Evolutionary conservation across 2,329 filamentous ascomycete genomes (phyloP).

Genomic region (Geosmithia flava): DNA sequence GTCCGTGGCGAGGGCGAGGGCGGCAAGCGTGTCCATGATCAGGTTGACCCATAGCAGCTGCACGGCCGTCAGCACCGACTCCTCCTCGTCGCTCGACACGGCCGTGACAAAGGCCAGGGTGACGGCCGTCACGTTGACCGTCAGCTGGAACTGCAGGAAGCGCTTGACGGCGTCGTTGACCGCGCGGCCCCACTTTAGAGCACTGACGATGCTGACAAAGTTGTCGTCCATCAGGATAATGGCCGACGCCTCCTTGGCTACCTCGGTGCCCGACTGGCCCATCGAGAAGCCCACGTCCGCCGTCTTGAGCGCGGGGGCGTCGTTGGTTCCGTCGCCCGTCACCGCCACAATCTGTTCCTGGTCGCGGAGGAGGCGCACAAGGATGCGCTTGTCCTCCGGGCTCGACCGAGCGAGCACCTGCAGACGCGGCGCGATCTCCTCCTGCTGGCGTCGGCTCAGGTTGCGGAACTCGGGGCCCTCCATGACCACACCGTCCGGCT

Average conservation of each 20-base stretch:
- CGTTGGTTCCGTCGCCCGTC: conserved; percentile 75
- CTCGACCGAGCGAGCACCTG: conserved; percentile 64
- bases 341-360: conserved; percentile 69
- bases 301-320: conserved; percentile 68
- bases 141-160: conserved; percentile 67
- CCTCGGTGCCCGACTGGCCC: conserved; percentile 73
- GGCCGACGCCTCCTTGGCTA: conserved; percentile 73
- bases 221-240: conserved; percentile 86
- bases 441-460: conserved; percentile 51
- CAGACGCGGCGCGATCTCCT: conserved; percentile 54
- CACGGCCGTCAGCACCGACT: conserved; percentile 73
- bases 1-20: conserved; percentile 78
- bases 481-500: conserved; percentile 56
- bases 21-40: conserved; percentile 94
- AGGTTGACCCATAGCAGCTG: conserved; percentile 94
- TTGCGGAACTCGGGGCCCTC: conserved; percentile 71
- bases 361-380: conserved; percentile 60
- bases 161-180: conserved; percentile 70
- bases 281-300: conserved; percentile 79
- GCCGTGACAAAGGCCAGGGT: conserved; percentile 79
- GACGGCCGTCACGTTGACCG: conserved; percentile 87
- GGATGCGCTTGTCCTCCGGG: conserved; percentile 63
- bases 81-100: conserved; percentile 55
- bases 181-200: conserved; percentile 67
- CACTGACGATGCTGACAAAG: conserved; percentile 77